Evolutionary conservation across 129 eudicot species (phyloP), one percentile per base, ranked within the genome.

Genomic region (Flaveria brownii): DNA sequence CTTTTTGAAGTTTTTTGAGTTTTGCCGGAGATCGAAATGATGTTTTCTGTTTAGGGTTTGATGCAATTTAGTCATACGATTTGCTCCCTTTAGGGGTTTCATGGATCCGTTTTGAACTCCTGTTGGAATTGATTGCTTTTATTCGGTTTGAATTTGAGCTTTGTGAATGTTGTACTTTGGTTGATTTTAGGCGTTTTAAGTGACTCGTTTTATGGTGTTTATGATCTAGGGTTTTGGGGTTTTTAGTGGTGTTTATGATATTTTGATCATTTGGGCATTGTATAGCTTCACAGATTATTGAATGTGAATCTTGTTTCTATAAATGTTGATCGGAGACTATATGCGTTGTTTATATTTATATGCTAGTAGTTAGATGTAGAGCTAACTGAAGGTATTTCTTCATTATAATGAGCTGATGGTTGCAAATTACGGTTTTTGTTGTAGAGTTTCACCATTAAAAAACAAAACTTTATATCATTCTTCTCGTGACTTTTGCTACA

Each of bases 151-250:
- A 22, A 25, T 12, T 62, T 25, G 17, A 15, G 41, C 26, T 23
- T 39, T 25, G 4, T 2, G 13, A 25, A 56, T 13, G 36, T n/a
- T 56, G 7, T 25, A 2, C 2, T 42, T 43, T 16, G 14, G 17
- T 67, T 52, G 46, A 4, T 42, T 55, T 41, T 30, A 42, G 47
- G 28, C 13, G 2, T 18, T 42, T 23, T 14, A n/a, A 57, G n/a
- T 43, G 70, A 25, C 43, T 16, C 5, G 18, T 78, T 60, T 2
- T 39, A 59, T 4, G 22, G 51, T 14, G 1, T 13, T 13, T 25
- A n/a, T 43, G 63, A 70, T 39, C 70, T 69, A 77, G 60, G 36
- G 68, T 25, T 77, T 77, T 41, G 20, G 36, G 12, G 9, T 7
- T 20, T 30, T 30, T 30, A 30, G 36, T 30, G 36, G 36, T 30